Evolutionary conservation across 2,329 filamentous ascomycete genomes (phyloP).

Genomic region (Hypoxylon rubiginosum): DNA sequence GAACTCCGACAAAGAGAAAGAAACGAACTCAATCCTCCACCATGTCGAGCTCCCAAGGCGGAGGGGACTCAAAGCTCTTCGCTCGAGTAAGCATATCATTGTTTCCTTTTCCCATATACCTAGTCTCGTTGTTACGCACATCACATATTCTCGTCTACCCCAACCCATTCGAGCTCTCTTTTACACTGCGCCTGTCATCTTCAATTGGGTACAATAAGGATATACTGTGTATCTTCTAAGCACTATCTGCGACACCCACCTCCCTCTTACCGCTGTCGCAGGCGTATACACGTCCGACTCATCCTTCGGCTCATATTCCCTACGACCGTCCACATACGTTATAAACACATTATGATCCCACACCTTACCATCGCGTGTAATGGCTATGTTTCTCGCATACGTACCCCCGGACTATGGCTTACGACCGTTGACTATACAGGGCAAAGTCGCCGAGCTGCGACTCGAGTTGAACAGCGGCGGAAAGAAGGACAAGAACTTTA

Average conservation of each 20-base stretch:
- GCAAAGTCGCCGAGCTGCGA: slow-evolving; percentile 97
- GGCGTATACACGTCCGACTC: slow-evolving; percentile 20
- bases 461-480: slow-evolving; percentile 92
- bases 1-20: slow-evolving; percentile 41
- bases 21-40: slow-evolving; percentile 47
- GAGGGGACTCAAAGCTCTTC: slow-evolving; percentile 99
- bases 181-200: slow-evolving; percentile 5
- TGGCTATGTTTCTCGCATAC: slow-evolving; percentile 68
- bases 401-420: slow-evolving; percentile 61
- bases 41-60: slow-evolving; percentile 72
- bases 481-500: slow-evolving; percentile 98
- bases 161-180: slow-evolving; percentile 12
- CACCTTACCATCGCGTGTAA: slow-evolving; percentile 35
- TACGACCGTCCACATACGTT: slow-evolving; percentile 11
- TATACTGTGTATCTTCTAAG: slow-evolving; percentile 13
- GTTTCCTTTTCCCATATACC: slow-evolving; percentile 24
- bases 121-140: slow-evolving; percentile 11
- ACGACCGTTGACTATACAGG: slow-evolving; percentile 78
- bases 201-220: slow-evolving; percentile 21
- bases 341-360: slow-evolving; percentile 43
- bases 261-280: slow-evolving; percentile 26
- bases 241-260: slow-evolving; percentile 13
- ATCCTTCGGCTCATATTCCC: slow-evolving; percentile 16
- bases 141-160: slow-evolving; percentile 13
- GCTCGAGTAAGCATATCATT: slow-evolving; percentile 78